Percentiles rank a stretch among this genome's conserved stretches.
Evolutionary conservation across 2,329 filamentous ascomycete genomes (phyloP).

Genomic region (Neofusicoccum parvum): DNA sequence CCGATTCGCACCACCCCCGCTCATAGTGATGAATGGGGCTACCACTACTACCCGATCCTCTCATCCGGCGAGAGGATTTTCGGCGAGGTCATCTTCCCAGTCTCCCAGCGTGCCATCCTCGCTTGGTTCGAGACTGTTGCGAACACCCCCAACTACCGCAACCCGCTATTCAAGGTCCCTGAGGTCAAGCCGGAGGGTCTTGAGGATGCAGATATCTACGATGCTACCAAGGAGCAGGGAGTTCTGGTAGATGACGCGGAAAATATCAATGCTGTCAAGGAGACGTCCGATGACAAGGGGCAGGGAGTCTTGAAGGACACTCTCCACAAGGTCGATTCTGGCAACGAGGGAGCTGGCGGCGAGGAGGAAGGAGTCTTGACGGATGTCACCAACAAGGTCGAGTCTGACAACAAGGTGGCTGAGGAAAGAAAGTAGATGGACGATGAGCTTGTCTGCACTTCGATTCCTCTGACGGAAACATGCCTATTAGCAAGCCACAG

Average conservation of each 20-base stretch:
- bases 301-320: no score
- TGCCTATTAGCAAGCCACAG: no score
- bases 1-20: background rate
- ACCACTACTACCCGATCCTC: slow-evolving; percentile 15
- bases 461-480: no score
- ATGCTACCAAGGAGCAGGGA: background rate
- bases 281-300: no score
- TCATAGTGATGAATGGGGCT: slow-evolving; percentile 11
- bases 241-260: no score
- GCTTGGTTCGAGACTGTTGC: slow-evolving; percentile 19
- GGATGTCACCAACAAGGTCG: background rate
- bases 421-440: background rate
- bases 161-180: slow-evolving; percentile 1
- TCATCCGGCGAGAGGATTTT: slow-evolving; percentile 10
- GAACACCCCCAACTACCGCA: background rate
- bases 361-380: background rate
- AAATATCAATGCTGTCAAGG: no score
- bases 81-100: slow-evolving; percentile 12
- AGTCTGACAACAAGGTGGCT: no score
- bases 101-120: background rate
- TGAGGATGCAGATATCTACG: background rate
- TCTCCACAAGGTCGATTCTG: no score
- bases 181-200: background rate
- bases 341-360: no score
- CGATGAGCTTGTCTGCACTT: no score